Conservation (phyloP, 2,329 filamentous ascomycete species). For the Trichoderma simmonsii region DNA sequence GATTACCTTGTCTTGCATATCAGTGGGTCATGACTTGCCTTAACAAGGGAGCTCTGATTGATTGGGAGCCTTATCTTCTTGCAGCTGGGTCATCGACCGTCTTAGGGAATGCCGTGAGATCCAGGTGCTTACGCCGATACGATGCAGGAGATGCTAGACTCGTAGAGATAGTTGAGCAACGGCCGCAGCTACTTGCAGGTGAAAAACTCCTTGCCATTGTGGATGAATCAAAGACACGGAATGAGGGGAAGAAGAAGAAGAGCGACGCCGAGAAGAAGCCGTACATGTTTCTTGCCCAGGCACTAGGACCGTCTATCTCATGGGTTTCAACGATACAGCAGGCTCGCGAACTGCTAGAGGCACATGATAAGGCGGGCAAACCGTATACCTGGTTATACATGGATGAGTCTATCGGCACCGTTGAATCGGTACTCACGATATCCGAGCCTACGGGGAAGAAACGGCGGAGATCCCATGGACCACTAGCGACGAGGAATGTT, state of each 20-base stretch:
- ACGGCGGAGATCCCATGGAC: conserved; percentile 35
- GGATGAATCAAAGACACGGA: conserved; percentile 51
- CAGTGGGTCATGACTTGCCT: conserved; percentile 79
- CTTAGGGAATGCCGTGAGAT: conserved; percentile 73
- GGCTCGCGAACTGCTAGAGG: conserved; percentile 57
- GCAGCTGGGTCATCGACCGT: conserved; percentile 78
- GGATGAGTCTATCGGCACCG: conserved; percentile 59
- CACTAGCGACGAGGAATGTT: conserved; percentile 47
- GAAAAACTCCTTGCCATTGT: conserved; percentile 71
- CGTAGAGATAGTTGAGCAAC: conserved; percentile 51
- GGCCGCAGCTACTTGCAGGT: conserved; percentile 62
- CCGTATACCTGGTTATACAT: conserved; percentile 78
- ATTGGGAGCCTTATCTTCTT: conserved; percentile 80
- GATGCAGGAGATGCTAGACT: conserved; percentile 56
- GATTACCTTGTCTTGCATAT: conserved; percentile 78
- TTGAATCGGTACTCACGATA: conserved; percentile 45
- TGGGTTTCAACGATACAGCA: conserved; percentile 64
- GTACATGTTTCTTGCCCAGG: conserved; percentile 77
- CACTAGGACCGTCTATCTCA: conserved; percentile 69
- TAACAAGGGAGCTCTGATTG: conserved; percentile 55
- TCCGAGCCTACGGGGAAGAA: conserved; percentile 36
- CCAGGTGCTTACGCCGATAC: conserved; percentile 64
- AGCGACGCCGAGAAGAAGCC: conserved; percentile 49
- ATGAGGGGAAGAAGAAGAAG: conserved; percentile 48
- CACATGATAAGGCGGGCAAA: conserved; percentile 44